phyloP scores from a whole-genome alignment of 345 rosid species.

The Pelargonium nanum region DNA sequence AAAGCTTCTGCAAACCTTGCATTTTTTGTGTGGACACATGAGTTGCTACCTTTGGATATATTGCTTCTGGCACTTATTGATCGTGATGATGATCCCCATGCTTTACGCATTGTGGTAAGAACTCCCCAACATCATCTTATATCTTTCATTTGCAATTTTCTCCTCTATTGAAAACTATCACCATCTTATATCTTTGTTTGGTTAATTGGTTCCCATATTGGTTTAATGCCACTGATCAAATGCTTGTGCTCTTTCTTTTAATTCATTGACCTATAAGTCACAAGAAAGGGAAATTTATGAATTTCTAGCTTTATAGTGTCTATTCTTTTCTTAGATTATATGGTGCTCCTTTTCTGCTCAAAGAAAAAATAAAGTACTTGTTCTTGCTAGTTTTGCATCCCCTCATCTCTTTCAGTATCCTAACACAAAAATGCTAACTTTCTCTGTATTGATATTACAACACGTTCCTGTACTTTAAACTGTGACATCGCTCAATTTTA shows the following conservation, averaged over 20 bases:
- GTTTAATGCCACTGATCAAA: too few relatives aligned
- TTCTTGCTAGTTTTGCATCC: too few relatives aligned
- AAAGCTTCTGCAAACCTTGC: conserved; percentile 71
- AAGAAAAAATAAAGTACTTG: too few relatives aligned
- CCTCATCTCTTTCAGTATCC: too few relatives aligned
- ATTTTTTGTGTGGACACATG: conserved; percentile 80
- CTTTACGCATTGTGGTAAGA: conserved; percentile 78
- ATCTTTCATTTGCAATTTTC: conserved; percentile 4
- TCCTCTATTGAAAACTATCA: too few relatives aligned
- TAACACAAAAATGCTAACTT: not conserved
- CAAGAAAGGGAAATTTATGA: not conserved
- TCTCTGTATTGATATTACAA: not conserved
- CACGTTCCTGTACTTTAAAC: too few relatives aligned
- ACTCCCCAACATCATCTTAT: conserved; percentile 8
- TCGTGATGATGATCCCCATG: conserved; percentile 94
- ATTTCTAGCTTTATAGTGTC: not conserved
- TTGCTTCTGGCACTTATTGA: conserved; percentile 86
- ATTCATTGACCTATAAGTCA: conserved; percentile 2
- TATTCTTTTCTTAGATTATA: not conserved
- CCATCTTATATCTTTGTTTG: too few relatives aligned
- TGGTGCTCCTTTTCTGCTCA: too few relatives aligned
- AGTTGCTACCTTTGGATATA: conserved; percentile 88
- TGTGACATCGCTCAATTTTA: too few relatives aligned
- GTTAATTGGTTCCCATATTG: too few relatives aligned
- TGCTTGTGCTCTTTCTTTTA: not conserved